Evolutionary conservation across 1,139 yeast genomes (phyloP).

Genomic region (Lodderomyces parapsilosis): DNA sequence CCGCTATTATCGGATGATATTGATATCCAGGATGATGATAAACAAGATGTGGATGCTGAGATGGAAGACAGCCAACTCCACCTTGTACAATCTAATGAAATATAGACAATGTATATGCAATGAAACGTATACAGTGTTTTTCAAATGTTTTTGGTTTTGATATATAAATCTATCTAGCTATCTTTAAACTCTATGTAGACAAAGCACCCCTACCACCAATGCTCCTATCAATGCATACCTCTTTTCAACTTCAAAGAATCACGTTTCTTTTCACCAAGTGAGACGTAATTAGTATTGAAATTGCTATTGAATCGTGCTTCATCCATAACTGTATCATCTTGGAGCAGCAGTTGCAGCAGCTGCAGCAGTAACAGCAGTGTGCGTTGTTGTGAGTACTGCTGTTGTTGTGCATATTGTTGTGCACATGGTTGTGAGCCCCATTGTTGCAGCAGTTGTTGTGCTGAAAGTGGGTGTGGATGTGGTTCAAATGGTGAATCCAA

Average conservation of each 20-base stretch:
- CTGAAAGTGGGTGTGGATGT: slow-evolving; percentile 12
- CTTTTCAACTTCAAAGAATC: slow-evolving; percentile 48
- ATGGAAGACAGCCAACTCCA: neutral
- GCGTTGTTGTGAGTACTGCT: neutral
- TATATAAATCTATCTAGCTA: neutral
- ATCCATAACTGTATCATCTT: slow-evolving; percentile 8
- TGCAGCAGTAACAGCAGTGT: neutral
- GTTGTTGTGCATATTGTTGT: neutral
- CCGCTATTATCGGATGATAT: neutral
- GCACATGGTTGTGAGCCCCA: slow-evolving; percentile 2
- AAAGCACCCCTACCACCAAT: neutral
- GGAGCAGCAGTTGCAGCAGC: slow-evolving; percentile 1
- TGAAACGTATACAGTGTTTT: neutral
- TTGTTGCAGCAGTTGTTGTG: slow-evolving; percentile 4
- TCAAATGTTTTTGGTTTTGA: neutral
- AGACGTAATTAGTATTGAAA: slow-evolving; percentile 12
- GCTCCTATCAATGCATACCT: slow-evolving; percentile 38
- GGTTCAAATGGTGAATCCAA: slow-evolving; percentile 48
- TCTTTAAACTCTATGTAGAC: neutral
- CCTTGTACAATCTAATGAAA: neutral
- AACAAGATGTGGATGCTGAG: neutral
- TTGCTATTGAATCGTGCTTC: slow-evolving; percentile 1
- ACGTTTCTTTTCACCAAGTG: slow-evolving; percentile 47
- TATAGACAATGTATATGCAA: neutral
- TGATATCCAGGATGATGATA: neutral